These are phyloP conservation scores for Epichloe sp. DNA, from an alignment of 2,329 filamentous ascomycete species.

Conservation along the genomic window DNA sequence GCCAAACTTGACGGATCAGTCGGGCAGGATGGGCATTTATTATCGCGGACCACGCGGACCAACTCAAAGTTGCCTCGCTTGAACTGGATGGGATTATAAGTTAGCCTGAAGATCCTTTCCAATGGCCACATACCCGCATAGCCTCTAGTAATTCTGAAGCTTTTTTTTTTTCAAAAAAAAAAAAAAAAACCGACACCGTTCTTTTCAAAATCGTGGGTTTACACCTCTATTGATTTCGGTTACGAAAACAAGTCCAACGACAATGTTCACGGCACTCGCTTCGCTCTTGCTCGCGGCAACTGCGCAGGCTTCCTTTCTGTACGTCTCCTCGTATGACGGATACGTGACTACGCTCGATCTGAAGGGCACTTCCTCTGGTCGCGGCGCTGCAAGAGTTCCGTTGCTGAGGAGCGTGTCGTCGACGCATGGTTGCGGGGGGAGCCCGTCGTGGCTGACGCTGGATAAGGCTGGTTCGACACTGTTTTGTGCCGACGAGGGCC, in stretches of 20 bases:
- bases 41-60: no score
- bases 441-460: slow-evolving; percentile 48
- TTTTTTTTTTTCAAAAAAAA: no score
- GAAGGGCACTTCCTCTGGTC: slow-evolving; percentile 5
- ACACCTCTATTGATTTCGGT: no score
- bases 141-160: no score
- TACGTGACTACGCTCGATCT: slow-evolving; percentile 35
- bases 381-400: slow-evolving; percentile 1
- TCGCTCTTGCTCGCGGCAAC: slow-evolving; percentile 7
- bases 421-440: slow-evolving; percentile 36
- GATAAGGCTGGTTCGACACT: slow-evolving; percentile 35
- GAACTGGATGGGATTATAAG: no score
- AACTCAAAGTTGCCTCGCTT: no score
- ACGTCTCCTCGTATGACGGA: slow-evolving; percentile 36
- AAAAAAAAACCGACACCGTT: not conserved
- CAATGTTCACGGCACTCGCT: slow-evolving; percentile 5
- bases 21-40: no score
- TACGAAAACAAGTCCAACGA: no score
- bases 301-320: slow-evolving; percentile 27
- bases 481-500: slow-evolving; percentile 49
- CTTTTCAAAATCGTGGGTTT: not conserved
- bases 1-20: no score
- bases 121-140: no score
- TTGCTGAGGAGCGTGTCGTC: slow-evolving; percentile 28
- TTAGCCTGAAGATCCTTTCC: no score